These are phyloP conservation scores for Gnomoniopsis smithogilvyi DNA, from an alignment of 2,329 filamentous ascomycete species.

Conservation along the genomic window DNA sequence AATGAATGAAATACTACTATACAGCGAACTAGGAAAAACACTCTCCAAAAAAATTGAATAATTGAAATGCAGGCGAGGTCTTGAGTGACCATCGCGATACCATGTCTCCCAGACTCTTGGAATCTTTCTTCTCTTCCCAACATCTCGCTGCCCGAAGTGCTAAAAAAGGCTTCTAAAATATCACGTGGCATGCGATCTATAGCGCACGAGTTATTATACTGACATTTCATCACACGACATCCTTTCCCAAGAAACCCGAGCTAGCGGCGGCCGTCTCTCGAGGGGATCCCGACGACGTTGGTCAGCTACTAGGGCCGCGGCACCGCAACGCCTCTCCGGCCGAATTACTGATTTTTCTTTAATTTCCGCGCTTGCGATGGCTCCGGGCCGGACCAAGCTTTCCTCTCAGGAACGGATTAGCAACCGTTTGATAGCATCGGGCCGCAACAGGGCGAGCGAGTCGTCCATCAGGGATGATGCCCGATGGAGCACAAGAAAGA, in stretches of 20 bases:
- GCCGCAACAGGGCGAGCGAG: not conserved
- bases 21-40: not conserved
- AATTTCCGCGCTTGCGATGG: not conserved
- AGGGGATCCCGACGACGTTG: not conserved
- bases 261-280: not conserved
- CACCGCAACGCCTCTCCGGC: not conserved
- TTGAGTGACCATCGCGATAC: not conserved
- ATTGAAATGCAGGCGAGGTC: not conserved
- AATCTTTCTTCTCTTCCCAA: not conserved
- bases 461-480: constrained; percentile 1
- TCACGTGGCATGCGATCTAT: not conserved
- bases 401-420: too few relatives aligned
- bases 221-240: not conserved
- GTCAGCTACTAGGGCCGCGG: not conserved
- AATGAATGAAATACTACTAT: not conserved
- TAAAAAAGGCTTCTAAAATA: not conserved
- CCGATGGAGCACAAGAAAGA: not conserved
- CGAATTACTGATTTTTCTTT: not conserved
- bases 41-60: not conserved
- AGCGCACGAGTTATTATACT: not conserved
- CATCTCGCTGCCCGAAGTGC: not conserved
- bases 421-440: too few relatives aligned
- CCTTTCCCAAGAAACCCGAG: not conserved
- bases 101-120: not conserved
- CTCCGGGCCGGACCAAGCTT: not conserved